Evolutionary conservation across 805 yeast species (phyloP), one percentile per base, ranked within the genome.

Genomic region (Yarrowia sp.): DNA sequence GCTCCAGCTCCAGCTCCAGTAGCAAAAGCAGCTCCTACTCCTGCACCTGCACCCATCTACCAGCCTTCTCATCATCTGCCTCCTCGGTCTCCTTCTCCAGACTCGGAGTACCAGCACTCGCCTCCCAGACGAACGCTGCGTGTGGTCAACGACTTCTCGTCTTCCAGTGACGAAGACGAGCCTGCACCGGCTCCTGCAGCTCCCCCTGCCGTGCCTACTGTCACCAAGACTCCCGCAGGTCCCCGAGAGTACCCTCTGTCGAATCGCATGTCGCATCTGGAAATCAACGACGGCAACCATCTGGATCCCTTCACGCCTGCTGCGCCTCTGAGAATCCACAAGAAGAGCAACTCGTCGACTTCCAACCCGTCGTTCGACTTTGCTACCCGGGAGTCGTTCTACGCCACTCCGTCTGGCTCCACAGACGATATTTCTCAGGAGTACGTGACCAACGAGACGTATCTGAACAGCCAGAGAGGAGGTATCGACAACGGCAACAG

Each of bases 141-240:
- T 48, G 67, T 63, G 38, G 67, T 63, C 35, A 63, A 63, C 48
- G 67, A 63, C 40, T 48, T 40, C 12, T 48, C 56, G 11, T 63
- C 67, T 19, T 63, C 67, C 10, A 56, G 63, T 14, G 63, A 56
- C 26, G 67, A 63, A 19, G 67, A 63, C 7, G 67, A 63, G 8
- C 36, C 67, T 10, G 38, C 53, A 8, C 63, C 38, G 3, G n/a
- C 36, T 2, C 8, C 19, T 2, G 22, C 63, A 4, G 16, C 64
- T 35, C 48, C 38, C 0, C 15, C 14, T 5, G 40, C 40, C 40
- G 40, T 41, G 40, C 63, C 63, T n/a, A 42, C 63, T 5, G 48
- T 42, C 63, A 16, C 35, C 52, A 59, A 45, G 52, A 16, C 65
- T 8, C 65, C 65, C 5, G 65, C 52, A 11, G 65, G 65, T 11